A percentile compares a stretch with the other conserved stretches of the same genome.
phyloP scores from a whole-genome alignment of 352 stramenopile species.

The Bremia lactucae region DNA sequence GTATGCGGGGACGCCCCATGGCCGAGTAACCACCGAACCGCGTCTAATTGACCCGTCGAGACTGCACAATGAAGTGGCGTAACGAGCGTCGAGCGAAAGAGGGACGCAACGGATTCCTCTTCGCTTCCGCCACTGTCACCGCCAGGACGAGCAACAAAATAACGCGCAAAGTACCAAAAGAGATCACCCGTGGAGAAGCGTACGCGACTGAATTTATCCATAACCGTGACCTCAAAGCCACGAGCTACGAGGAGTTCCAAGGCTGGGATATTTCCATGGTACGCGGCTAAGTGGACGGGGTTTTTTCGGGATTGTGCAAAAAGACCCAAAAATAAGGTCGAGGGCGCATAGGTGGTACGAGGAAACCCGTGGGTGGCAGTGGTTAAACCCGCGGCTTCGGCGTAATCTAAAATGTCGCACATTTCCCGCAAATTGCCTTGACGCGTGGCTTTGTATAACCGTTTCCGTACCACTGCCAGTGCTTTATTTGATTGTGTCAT shows the following conservation, averaged over 20 bases:
- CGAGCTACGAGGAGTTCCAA: constrained; percentile 41
- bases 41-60: constrained; percentile 49
- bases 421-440: constrained; percentile 55
- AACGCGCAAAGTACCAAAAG: constrained; percentile 72
- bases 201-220: constrained; percentile 75
- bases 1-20: constrained; percentile 45
- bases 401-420: constrained; percentile 47
- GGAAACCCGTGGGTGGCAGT: constrained; percentile 41
- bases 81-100: constrained; percentile 79
- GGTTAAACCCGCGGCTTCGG: constrained; percentile 27
- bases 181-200: constrained; percentile 72
- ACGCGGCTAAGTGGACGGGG: constrained; percentile 64
- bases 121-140: constrained; percentile 21
- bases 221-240: constrained; percentile 48
- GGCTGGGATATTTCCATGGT: constrained; percentile 58
- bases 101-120: constrained; percentile 57
- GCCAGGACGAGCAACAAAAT: constrained; percentile 47
- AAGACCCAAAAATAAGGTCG: constrained; percentile 38
- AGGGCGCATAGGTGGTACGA: constrained; percentile 34
- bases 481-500: constrained; percentile 47
- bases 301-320: constrained; percentile 72
- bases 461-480: constrained; percentile 46
- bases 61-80: constrained; percentile 75
- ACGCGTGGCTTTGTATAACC: constrained; percentile 62
- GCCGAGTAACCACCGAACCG: constrained; percentile 57